These are phyloP conservation scores for Cladosporium sphaerospermum DNA, from an alignment of 2,329 filamentous ascomycete species.

Conservation along the genomic window DNA sequence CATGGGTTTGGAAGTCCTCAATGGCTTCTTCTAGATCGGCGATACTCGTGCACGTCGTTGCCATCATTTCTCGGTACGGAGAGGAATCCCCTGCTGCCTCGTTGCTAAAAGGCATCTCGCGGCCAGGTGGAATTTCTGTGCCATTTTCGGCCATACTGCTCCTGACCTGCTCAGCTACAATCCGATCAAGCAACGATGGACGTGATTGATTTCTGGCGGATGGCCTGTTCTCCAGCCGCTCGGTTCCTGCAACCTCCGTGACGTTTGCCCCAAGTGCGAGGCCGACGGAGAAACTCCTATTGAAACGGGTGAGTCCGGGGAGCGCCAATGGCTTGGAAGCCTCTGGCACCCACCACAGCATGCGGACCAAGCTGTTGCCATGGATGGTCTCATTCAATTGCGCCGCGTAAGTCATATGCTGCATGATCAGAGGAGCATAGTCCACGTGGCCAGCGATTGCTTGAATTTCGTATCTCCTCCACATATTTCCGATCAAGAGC, in stretches of 20 bases:
- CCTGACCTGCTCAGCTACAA: slow-evolving; percentile 1
- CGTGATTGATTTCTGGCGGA: background rate
- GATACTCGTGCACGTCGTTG: slow-evolving; percentile 1
- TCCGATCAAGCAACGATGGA: background rate
- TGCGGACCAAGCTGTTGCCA: slow-evolving; percentile 69
- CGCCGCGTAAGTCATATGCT: slow-evolving; percentile 56
- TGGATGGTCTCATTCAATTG: slow-evolving; percentile 51
- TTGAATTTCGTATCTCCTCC: background rate
- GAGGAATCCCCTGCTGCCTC: background rate
- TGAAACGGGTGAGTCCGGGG: slow-evolving; percentile 50
- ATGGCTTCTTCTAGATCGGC: slow-evolving; percentile 9
- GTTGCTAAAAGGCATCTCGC: background rate
- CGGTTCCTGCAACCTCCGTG: slow-evolving; percentile 32
- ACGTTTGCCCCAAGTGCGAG: slow-evolving; percentile 56
- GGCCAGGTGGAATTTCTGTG: slow-evolving; percentile 4
- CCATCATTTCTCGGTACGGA: background rate
- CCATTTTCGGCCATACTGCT: slow-evolving; percentile 9
- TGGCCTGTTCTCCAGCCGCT: background rate
- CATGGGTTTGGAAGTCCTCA: background rate
- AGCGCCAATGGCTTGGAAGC: slow-evolving; percentile 55
- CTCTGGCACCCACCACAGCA: slow-evolving; percentile 66
- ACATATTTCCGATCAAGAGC: slow-evolving; percentile 46
- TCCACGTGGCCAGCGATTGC: background rate
- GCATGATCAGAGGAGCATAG: slow-evolving; percentile 41
- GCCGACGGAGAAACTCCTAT: slow-evolving; percentile 54